Conservation (phyloP, 2,329 filamentous ascomycete species). For the Verticillium klebahnii region DNA sequence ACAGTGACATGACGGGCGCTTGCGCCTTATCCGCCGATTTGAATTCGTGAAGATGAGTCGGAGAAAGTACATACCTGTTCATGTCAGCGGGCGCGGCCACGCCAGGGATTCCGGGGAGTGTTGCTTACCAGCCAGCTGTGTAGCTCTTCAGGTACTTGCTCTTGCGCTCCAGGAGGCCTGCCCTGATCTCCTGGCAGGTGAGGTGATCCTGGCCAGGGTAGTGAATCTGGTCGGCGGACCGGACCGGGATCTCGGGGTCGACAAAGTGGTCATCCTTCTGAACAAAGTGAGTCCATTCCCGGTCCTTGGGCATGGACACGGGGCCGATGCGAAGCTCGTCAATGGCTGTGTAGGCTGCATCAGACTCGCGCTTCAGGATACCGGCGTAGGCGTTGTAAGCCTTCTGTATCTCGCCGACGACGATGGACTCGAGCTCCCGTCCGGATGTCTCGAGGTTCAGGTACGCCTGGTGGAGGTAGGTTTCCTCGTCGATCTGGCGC, state of each 20-base stretch:
- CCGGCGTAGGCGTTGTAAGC: constrained; percentile 91
- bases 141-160: constrained; percentile 99
- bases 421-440: constrained; percentile 90
- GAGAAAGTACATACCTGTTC: constrained; percentile 84
- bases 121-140: constrained; percentile 80
- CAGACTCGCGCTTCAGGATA: constrained; percentile 87
- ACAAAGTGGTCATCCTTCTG: constrained; percentile 79
- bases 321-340: constrained; percentile 81
- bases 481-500: constrained; percentile 92
- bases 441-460: constrained; percentile 92
- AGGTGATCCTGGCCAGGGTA: constrained; percentile 89
- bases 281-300: constrained; percentile 85
- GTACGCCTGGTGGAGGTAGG: constrained; percentile 92
- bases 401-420: constrained; percentile 96
- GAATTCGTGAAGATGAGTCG: constrained; percentile 97
- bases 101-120: not conserved
- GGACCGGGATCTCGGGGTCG: constrained; percentile 74
- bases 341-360: constrained; percentile 70
- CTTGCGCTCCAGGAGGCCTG: constrained; percentile 91
- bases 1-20: constrained; percentile 92
- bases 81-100: not conserved
- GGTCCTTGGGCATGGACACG: constrained; percentile 88
- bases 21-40: constrained; percentile 94
- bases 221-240: constrained; percentile 75
- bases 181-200: constrained; percentile 76